Evolutionary conservation across 2,329 filamentous ascomycete genomes (phyloP).

Genomic region (Trichophyton verrucosum): DNA sequence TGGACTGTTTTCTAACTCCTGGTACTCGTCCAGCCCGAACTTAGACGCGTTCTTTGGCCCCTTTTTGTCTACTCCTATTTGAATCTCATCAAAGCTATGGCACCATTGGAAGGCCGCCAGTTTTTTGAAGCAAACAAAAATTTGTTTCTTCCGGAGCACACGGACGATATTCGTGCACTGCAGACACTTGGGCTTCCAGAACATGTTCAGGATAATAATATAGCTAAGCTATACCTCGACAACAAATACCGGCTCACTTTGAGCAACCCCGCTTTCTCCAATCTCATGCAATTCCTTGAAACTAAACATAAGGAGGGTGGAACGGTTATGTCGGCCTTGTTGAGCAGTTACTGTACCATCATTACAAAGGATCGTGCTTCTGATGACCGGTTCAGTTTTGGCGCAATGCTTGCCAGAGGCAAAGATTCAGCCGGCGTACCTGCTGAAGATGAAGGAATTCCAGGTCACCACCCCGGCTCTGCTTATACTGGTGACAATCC

Average conservation of each 20-base stretch:
- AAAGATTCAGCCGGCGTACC: slow-evolving; percentile 45
- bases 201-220: slow-evolving; percentile 63
- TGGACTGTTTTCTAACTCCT: slow-evolving; percentile 1
- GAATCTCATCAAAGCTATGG: slow-evolving; percentile 60
- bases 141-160: slow-evolving; percentile 62
- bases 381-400: slow-evolving; percentile 47
- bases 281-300: slow-evolving; percentile 78
- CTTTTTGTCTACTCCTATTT: slow-evolving; percentile 89
- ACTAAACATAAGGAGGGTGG: slow-evolving; percentile 73
- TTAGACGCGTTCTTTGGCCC: slow-evolving; percentile 81
- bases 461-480: slow-evolving; percentile 53
- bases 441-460: slow-evolving; percentile 56
- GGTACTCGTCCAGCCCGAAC: slow-evolving; percentile 52
- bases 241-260: slow-evolving; percentile 85
- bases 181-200: slow-evolving; percentile 60
- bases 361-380: slow-evolving; percentile 47
- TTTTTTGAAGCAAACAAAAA: slow-evolving; percentile 60
- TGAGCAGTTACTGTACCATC: slow-evolving; percentile 50
- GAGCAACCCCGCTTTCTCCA: slow-evolving; percentile 71
- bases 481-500: slow-evolving; percentile 48
- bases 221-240: slow-evolving; percentile 67
- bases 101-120: slow-evolving; percentile 56
- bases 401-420: slow-evolving; percentile 45
- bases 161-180: slow-evolving; percentile 67
- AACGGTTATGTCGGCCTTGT: slow-evolving; percentile 60